Percentiles rank a stretch among this genome's conserved stretches.
Evolutionary conservation across 2,329 filamentous ascomycete species (phyloP).

Genomic region (Pleurostoma richardsiae): DNA sequence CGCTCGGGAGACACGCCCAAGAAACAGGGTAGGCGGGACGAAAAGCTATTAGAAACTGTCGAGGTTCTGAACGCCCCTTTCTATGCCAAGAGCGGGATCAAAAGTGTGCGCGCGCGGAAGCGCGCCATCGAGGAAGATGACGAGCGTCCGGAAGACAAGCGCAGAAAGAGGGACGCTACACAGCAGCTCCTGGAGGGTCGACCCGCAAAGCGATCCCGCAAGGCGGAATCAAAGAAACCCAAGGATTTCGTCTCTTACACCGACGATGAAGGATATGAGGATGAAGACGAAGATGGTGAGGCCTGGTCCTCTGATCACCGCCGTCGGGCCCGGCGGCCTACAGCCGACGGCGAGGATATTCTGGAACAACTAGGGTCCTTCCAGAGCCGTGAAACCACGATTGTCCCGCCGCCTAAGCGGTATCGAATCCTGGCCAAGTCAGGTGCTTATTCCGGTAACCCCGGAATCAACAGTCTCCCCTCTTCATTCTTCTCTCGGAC

Average conservation of each 20-base stretch:
- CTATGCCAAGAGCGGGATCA: constrained; percentile 26
- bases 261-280: neutral
- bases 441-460: neutral
- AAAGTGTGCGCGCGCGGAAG: constrained; percentile 9
- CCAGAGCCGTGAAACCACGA: too few relatives aligned
- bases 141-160: neutral
- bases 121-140: constrained; percentile 3
- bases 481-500: constrained; percentile 13
- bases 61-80: constrained; percentile 46
- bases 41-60: constrained; percentile 34
- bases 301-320: too few relatives aligned
- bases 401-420: too few relatives aligned
- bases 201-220: too few relatives aligned
- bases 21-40: constrained; percentile 21
- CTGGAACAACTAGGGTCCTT: too few relatives aligned
- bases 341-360: too few relatives aligned
- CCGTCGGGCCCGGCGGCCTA: too few relatives aligned
- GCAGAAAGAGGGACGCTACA: neutral
- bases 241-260: neutral
- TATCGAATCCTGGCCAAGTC: too few relatives aligned
- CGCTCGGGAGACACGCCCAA: constrained; percentile 10
- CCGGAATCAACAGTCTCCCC: constrained; percentile 16
- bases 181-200: neutral
- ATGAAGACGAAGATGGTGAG: neutral
- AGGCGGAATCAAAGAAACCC: neutral